phyloP scores from a whole-genome alignment of 257 asterid genomes.

The Gentiana macrophylla region DNA sequence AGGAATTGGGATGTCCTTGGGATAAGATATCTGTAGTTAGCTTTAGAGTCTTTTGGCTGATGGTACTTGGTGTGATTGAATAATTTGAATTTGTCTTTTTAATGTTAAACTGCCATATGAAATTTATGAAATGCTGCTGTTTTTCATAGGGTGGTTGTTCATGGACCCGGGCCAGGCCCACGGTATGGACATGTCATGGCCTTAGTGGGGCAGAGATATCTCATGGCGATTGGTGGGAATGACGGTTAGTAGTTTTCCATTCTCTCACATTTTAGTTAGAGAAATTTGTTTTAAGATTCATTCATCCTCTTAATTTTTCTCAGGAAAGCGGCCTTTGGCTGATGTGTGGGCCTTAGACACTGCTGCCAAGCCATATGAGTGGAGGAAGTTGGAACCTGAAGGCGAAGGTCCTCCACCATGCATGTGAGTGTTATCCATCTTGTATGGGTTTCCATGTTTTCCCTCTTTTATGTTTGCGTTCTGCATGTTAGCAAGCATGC shows the following conservation, averaged over 20 bases:
- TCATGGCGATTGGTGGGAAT: constrained; percentile 99
- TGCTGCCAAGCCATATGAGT: constrained; percentile 99
- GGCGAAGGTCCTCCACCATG: constrained; percentile 99
- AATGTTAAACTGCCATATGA: background rate
- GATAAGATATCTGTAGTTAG: background rate
- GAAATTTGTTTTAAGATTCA: constrained; percentile 7
- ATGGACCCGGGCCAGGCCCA: constrained; percentile 99
- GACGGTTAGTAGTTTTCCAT: constrained; percentile 56
- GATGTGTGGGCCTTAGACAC: constrained; percentile 99
- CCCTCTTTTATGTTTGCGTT: background rate
- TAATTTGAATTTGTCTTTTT: background rate
- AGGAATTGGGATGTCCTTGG: background rate
- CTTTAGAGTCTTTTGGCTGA: no score
- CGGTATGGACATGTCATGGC: constrained; percentile 99
- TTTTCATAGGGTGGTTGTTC: constrained; percentile 78
- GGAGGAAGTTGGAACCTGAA: constrained; percentile 99
- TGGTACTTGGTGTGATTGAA: background rate
- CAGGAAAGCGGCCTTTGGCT: constrained; percentile 96
- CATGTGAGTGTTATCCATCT: constrained; percentile 50
- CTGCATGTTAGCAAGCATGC: background rate
- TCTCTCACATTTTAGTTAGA: constrained; percentile 6
- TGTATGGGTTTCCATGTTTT: background rate
- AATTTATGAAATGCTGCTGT: background rate
- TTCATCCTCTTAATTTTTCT: constrained; percentile 19
- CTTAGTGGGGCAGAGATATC: constrained; percentile 96